Evolutionary conservation across 2,329 filamentous ascomycete genomes (phyloP).

Genomic region (Aspergillus nomiae): DNA sequence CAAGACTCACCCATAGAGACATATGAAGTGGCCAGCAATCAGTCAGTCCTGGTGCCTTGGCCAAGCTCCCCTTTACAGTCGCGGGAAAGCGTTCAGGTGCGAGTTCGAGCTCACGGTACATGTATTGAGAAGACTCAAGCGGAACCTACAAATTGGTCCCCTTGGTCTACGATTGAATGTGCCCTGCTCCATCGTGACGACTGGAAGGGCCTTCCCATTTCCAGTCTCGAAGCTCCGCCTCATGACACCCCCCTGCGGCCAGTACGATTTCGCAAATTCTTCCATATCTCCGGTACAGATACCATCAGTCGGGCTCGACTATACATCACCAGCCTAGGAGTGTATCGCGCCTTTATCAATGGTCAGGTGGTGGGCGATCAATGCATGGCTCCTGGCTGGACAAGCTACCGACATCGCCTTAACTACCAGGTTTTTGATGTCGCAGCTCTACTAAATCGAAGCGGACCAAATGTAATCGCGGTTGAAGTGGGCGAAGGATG

Average conservation of each 20-base stretch:
- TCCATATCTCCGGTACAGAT: slow-evolving; percentile 18
- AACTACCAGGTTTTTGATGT: slow-evolving; percentile 59
- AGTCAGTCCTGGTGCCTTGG: slow-evolving; percentile 32
- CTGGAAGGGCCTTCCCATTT: slow-evolving; percentile 31
- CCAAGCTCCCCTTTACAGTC: slow-evolving; percentile 24
- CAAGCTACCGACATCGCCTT: slow-evolving; percentile 53
- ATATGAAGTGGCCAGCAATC: slow-evolving; percentile 16
- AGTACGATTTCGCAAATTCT: slow-evolving; percentile 38
- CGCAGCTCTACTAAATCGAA: slow-evolving; percentile 37
- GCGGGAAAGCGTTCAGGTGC: slow-evolving; percentile 18
- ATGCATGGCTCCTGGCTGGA: slow-evolving; percentile 51
- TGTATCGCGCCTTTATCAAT: slow-evolving; percentile 54
- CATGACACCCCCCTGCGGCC: slow-evolving; percentile 30
- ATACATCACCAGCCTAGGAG: slow-evolving; percentile 51
- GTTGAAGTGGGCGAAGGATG: slow-evolving; percentile 54
- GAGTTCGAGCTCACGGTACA: slow-evolving; percentile 20
- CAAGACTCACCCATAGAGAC: slow-evolving; percentile 6
- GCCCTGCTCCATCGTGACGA: slow-evolving; percentile 35
- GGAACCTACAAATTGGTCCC: slow-evolving; percentile 17
- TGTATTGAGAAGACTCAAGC: neutral
- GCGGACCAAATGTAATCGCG: slow-evolving; percentile 44
- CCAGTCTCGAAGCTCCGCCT: slow-evolving; percentile 16
- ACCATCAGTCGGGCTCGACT: slow-evolving; percentile 39
- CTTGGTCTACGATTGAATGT: slow-evolving; percentile 32
- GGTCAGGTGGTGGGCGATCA: slow-evolving; percentile 41